phyloP scores from a whole-genome alignment of 2,329 filamentous ascomycete species.

The Sclerotinia trifoliorum region DNA sequence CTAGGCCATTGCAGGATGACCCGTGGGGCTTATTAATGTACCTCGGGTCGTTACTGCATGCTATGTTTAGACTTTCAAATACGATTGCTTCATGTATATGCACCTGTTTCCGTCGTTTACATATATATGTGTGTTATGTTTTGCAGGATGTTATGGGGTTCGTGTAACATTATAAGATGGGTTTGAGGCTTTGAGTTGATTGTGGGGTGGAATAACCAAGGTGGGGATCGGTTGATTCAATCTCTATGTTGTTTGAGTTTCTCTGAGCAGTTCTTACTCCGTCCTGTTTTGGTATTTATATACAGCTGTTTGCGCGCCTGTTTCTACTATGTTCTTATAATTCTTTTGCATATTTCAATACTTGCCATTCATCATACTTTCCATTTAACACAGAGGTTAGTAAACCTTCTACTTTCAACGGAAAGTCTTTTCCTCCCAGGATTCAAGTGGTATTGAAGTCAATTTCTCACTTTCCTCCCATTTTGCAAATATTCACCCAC shows the following conservation, averaged over 20 bases:
- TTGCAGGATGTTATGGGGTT: background rate
- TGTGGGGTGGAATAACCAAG: background rate
- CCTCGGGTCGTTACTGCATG: background rate
- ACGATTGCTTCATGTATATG: constrained; percentile 1
- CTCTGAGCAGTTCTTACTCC: background rate
- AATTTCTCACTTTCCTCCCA: too few species aligned
- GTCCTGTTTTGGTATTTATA: background rate
- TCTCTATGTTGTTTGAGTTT: background rate
- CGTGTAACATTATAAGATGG: background rate
- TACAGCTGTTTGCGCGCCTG: background rate
- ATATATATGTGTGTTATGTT: background rate
- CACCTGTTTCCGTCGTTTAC: background rate
- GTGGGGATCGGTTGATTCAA: background rate
- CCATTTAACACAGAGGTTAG: background rate
- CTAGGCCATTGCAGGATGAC: background rate
- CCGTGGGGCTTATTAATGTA: background rate
- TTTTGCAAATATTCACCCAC: background rate
- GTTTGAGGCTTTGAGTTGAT: background rate
- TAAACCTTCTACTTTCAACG: background rate
- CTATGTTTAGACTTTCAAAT: background rate
- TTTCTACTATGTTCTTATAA: too few species aligned
- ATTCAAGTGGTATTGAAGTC: background rate
- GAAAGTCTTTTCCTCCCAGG: too few species aligned
- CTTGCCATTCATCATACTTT: background rate
- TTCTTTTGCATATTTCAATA: background rate